phyloP scores from a whole-genome alignment of 495 filamentous ascomycete species.

The Pseudomonodictys pantanalensis region DNA sequence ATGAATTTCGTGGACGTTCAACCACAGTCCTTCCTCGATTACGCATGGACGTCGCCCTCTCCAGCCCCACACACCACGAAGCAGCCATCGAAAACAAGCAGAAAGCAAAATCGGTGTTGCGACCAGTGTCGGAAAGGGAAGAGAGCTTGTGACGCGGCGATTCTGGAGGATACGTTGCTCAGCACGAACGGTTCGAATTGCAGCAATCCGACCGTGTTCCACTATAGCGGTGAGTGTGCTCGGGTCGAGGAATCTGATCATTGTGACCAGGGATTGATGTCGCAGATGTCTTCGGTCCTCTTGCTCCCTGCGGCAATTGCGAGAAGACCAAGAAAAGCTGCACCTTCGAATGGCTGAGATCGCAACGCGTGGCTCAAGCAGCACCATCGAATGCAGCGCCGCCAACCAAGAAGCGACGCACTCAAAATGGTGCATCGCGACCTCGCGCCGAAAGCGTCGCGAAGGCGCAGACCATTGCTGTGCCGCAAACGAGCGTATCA shows the following conservation, averaged over 20 bases:
- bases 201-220: conserved; percentile 16
- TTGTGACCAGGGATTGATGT: neutral
- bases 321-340: conserved; percentile 39
- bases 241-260: neutral
- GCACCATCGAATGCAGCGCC: conserved; percentile 6
- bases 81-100: conserved; percentile 18
- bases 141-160: conserved; percentile 43
- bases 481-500: conserved; percentile 15
- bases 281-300: conserved; percentile 19
- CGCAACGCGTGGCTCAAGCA: conserved; percentile 22
- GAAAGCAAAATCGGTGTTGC: conserved; percentile 45
- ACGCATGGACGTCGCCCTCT: conserved; percentile 23
- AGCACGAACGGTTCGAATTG: conserved; percentile 6
- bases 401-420: conserved; percentile 22
- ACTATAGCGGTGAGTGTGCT: conserved; percentile 22
- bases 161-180: conserved; percentile 24
- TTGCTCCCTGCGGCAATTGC: conserved; percentile 38
- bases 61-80: neutral
- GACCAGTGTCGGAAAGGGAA: conserved; percentile 50
- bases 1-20: conserved; percentile 28
- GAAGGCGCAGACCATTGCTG: neutral
- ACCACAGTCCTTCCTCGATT: conserved; percentile 26
- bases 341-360: conserved; percentile 37
- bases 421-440: conserved; percentile 11
- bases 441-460: neutral